A percentile compares a stretch with the other conserved stretches of the same genome.
Evolutionary conservation across 345 rosid genomes (phyloP).

Genomic region (Salix caprea): DNA sequence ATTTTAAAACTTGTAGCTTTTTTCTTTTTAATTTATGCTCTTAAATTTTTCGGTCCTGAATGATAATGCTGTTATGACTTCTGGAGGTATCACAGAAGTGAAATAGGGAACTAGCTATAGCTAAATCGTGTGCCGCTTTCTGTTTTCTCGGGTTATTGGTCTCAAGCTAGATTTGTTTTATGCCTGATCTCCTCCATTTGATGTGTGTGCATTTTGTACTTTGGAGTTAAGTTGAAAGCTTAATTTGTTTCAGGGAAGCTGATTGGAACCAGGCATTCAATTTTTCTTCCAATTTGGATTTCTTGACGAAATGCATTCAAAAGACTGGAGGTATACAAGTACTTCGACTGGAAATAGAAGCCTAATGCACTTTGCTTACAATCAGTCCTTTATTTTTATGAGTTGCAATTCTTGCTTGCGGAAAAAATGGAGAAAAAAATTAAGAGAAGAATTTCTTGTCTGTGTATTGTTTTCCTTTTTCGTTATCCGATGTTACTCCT

Average conservation of each 20-base stretch:
- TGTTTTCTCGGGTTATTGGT: background rate
- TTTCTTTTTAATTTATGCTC: background rate
- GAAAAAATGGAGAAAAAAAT: background rate
- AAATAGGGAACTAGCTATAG: background rate
- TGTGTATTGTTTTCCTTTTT: background rate
- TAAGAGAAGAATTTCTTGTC: too few species aligned
- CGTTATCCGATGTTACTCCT: background rate
- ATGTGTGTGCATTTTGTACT: background rate
- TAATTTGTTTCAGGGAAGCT: slow-evolving; percentile 58
- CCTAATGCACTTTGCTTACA: background rate
- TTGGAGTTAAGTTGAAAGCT: slow-evolving; percentile 4
- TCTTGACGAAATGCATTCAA: slow-evolving; percentile 57
- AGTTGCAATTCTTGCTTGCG: background rate
- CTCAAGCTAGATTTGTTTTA: background rate
- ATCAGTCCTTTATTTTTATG: too few species aligned
- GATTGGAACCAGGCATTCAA: slow-evolving; percentile 86
- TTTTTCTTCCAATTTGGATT: slow-evolving; percentile 66
- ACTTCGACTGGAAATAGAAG: background rate
- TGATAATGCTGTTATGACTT: background rate
- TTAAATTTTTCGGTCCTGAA: background rate
- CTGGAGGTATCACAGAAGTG: background rate
- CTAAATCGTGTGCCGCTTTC: background rate
- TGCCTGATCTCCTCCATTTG: background rate
- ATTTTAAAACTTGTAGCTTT: background rate
- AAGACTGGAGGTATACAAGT: slow-evolving; percentile 46